These are phyloP conservation scores for Phytopythium helicoides DNA, from an alignment of 352 stramenopile genomes.

Conservation along the genomic window DNA sequence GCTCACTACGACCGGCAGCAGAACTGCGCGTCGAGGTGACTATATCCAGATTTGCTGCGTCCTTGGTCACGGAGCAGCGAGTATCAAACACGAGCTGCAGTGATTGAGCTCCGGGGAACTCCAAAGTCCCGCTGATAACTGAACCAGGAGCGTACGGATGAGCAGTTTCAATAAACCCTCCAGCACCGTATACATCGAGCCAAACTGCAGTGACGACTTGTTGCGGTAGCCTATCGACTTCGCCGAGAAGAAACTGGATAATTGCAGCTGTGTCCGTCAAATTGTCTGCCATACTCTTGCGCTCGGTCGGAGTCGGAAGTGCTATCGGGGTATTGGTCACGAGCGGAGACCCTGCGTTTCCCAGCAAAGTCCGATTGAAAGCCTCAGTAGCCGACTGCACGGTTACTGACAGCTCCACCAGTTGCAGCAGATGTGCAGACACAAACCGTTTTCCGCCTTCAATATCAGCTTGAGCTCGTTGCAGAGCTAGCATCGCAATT, in stretches of 20 bases:
- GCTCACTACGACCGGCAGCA: conserved; percentile 3
- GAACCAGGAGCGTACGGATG: conserved; percentile 51
- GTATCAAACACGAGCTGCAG: conserved; percentile 68
- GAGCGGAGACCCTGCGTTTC: neutral
- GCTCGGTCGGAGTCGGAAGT: conserved; percentile 42
- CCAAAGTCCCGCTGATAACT: conserved; percentile 29
- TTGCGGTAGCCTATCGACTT: conserved; percentile 38
- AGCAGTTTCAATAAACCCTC: conserved; percentile 51
- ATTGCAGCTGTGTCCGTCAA: conserved; percentile 56
- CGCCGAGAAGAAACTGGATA: conserved; percentile 57
- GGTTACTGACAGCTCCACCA: conserved; percentile 76
- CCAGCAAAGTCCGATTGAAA: conserved; percentile 29
- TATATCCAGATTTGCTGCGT: conserved; percentile 16
- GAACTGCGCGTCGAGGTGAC: conserved; percentile 13
- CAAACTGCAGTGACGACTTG: conserved; percentile 69
- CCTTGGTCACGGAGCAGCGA: conserved; percentile 41
- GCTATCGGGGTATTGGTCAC: conserved; percentile 19
- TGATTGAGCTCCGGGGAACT: conserved; percentile 52
- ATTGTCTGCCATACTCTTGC: conserved; percentile 32
- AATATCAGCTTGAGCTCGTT: conserved; percentile 55
- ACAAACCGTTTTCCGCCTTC: conserved; percentile 66
- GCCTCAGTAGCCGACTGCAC: conserved; percentile 34
- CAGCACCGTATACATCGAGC: conserved; percentile 74
- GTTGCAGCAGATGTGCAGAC: conserved; percentile 67
- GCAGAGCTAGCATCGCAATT: conserved; percentile 58